These are phyloP conservation scores for Lentinula lateritia DNA, from an alignment of 768 basidiomycete genomes.

Conservation along the genomic window DNA sequence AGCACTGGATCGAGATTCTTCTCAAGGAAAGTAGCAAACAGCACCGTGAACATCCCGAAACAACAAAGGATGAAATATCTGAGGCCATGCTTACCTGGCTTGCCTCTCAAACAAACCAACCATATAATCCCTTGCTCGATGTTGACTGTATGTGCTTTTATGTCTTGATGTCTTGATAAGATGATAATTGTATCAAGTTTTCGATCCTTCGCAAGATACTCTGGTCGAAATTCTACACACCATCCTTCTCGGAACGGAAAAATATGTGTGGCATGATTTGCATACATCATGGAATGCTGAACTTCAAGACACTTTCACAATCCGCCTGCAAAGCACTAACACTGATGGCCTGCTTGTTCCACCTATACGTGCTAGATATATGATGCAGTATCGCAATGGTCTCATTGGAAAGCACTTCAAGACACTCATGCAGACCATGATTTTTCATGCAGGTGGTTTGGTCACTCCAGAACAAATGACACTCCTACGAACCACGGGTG, in stretches of 20 bases:
- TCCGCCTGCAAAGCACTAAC: slow-evolving; percentile 26
- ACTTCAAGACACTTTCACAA: not conserved
- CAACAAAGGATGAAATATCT: slow-evolving; percentile 14
- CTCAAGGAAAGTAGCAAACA: no score
- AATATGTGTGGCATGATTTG: slow-evolving; percentile 35
- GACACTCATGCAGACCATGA: slow-evolving; percentile 28
- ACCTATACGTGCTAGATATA: slow-evolving; percentile 32
- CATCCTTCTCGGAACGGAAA: slow-evolving; percentile 34
- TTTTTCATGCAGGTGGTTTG: slow-evolving; percentile 33
- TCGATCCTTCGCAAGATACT: slow-evolving; percentile 21
- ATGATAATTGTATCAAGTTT: not conserved
- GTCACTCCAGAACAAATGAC: slow-evolving; percentile 16
- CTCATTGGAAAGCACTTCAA: slow-evolving; percentile 39
- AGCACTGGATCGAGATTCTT: slow-evolving; percentile 8
- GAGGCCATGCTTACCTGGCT: slow-evolving; percentile 22
- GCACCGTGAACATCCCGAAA: slow-evolving; percentile 4
- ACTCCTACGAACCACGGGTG: slow-evolving; percentile 25
- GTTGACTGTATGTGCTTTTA: slow-evolving; percentile 18
- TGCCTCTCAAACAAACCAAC: slow-evolving; percentile 10
- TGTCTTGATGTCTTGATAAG: no score
- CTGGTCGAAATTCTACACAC: slow-evolving; percentile 41
- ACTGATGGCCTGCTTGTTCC: slow-evolving; percentile 22
- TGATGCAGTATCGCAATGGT: slow-evolving; percentile 36
- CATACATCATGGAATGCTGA: slow-evolving; percentile 11
- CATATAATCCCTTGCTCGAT: slow-evolving; percentile 26